A percentile compares a stretch with the other conserved stretches of the same genome.
Evolutionary conservation across 176 grass and related monocot species (phyloP).

Genomic region (Tillandsia fasciculata): DNA sequence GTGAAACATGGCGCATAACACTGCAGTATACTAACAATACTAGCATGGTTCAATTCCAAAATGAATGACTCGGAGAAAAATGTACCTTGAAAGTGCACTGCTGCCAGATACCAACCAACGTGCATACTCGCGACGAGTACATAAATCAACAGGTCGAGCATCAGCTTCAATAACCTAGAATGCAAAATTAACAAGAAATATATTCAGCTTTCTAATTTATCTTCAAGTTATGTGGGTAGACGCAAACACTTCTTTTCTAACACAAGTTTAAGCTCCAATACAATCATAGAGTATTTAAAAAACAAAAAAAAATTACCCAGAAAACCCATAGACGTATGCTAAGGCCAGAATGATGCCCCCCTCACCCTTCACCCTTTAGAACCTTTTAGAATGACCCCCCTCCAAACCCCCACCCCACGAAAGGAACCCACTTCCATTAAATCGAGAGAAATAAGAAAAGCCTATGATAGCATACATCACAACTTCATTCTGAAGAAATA

Average conservation of each 20-base stretch:
- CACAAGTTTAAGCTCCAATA: too few species aligned
- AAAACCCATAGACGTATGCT: too few species aligned
- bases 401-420: too few species aligned
- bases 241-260: too few species aligned
- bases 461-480: not conserved
- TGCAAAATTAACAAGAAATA: conserved; percentile 8
- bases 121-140: conserved; percentile 85
- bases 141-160: conserved; percentile 76
- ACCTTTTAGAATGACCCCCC: not conserved
- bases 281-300: too few species aligned
- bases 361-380: too few species aligned
- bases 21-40: too few species aligned
- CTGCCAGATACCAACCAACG: conserved; percentile 88
- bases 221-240: not conserved
- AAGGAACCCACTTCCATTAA: too few species aligned
- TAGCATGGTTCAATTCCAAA: not conserved
- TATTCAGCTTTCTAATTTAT: not conserved
- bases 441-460: too few species aligned
- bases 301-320: too few species aligned
- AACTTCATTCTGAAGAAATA: not conserved
- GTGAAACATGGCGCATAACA: too few species aligned
- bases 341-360: too few species aligned
- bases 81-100: conserved; percentile 77
- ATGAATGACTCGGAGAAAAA: not conserved
- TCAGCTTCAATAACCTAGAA: conserved; percentile 75